Evolutionary conservation across 768 basidiomycete genomes (phyloP), one percentile per base, ranked within the genome.

Genomic region (Phylloporus sp.): DNA sequence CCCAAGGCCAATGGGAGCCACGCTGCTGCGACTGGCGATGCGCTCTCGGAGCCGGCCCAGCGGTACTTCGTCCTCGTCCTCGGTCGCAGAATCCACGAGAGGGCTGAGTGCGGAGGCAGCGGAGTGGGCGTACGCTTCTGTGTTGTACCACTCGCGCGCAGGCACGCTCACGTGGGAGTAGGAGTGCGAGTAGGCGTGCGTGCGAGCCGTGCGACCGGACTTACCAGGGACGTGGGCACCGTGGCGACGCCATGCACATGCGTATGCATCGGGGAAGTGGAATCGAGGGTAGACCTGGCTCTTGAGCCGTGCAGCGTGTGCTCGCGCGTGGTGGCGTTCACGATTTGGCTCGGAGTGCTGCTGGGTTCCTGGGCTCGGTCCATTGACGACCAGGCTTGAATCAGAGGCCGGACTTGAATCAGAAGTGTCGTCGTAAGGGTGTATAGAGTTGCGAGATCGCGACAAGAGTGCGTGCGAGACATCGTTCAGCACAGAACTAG

Each of bases 391-490:
- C 5, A 45, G 11, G 40, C 49, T 58, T 13, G 44, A 8, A 13
- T 45, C 50, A 1, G 44, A 53, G 11, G 59, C 50, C 11, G 45
- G 3, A 32, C 43, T 48, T 11, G 59, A 53, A 28, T 20, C n/a
- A 32, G 46, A 40, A 0, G 27, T 7, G 29, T 45, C 50, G 7
- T 57, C 47, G 35, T 64, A 64, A 4, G 59, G 59, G 10, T 23
- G 39, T 2, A 61, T 9, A 4, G 62, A 61, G 24, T 18, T 32
- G 18, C 31, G 51, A 15, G 61, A 62, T 8, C 61, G 62, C 38
- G 59, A 47, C 3, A 64, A 36, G 56, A 62, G 59, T 0, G 62
- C 62, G 15, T 64, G 53, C 1, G 58, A 53, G 52, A 59, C 31
- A 28, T 28, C 31, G 15, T n/a, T 31, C 20, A 49, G 44, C 5